phyloP scores from a whole-genome alignment of 495 filamentous ascomycete species.

The Penicillium canescens region DNA sequence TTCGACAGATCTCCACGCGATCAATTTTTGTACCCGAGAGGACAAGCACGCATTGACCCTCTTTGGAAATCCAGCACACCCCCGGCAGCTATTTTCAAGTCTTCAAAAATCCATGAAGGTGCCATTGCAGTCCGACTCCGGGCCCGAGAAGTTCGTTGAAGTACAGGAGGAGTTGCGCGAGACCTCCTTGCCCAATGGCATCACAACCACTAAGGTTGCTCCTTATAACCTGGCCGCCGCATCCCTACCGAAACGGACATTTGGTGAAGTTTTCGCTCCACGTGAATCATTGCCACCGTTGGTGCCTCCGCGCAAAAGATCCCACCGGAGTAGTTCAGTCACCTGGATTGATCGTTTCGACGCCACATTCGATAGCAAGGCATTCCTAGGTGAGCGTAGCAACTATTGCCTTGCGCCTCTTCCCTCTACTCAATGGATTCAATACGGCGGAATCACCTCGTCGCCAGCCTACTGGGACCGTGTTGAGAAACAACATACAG shows the following conservation, averaged over 20 bases:
- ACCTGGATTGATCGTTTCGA: conserved; percentile 48
- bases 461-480: conserved; percentile 45
- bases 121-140: conserved; percentile 36
- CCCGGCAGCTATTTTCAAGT: conserved; percentile 83
- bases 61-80: conserved; percentile 62
- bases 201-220: conserved; percentile 67
- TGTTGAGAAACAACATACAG: conserved; percentile 33
- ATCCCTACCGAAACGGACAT: conserved; percentile 54
- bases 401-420: conserved; percentile 43
- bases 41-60: conserved; percentile 68
- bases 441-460: conserved; percentile 44
- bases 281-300: conserved; percentile 65
- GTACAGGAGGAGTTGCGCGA: conserved; percentile 57
- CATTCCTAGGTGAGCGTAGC: conserved; percentile 39
- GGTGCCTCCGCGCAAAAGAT: conserved; percentile 58
- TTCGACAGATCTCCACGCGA: conserved; percentile 19
- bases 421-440: conserved; percentile 44
- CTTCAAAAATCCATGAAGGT: conserved; percentile 56
- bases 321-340: conserved; percentile 23
- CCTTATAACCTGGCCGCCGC: conserved; percentile 50
- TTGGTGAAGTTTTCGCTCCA: conserved; percentile 80
- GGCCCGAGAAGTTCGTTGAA: conserved; percentile 46
- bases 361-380: conserved; percentile 33
- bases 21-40: conserved; percentile 32
- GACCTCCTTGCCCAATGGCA: conserved; percentile 67